These are phyloP conservation scores for Tuber microsphaerosporum DNA, from an alignment of 495 filamentous ascomycete species.

Conservation along the genomic window DNA sequence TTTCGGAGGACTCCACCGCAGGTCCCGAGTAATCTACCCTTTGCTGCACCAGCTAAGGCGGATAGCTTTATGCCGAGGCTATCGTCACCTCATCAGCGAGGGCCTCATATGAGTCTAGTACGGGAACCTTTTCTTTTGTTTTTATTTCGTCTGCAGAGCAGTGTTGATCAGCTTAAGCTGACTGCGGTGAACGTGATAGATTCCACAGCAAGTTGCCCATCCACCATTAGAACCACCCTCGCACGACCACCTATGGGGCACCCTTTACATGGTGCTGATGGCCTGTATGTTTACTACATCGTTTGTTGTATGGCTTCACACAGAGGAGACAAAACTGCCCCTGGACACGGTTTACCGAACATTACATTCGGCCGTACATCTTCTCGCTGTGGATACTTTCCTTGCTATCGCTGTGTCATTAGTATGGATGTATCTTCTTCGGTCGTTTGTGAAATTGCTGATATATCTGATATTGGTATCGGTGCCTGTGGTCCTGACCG, in stretches of 20 bases:
- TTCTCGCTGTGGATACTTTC: constrained; percentile 81
- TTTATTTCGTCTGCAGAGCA: constrained; percentile 9
- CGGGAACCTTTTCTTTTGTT: background rate
- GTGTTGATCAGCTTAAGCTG: constrained; percentile 26
- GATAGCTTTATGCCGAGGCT: constrained; percentile 47
- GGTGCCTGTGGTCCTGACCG: constrained; percentile 76
- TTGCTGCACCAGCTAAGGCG: constrained; percentile 36
- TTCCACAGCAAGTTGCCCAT: constrained; percentile 49
- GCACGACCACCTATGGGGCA: constrained; percentile 89
- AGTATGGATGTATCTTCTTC: constrained; percentile 80
- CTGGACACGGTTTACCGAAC: constrained; percentile 86
- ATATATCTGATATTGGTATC: constrained; percentile 71
- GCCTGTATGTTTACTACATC: constrained; percentile 79
- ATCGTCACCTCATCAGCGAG: constrained; percentile 28
- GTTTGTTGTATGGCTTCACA: constrained; percentile 81
- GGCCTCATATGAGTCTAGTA: constrained; percentile 34
- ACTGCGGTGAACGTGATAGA: constrained; percentile 33
- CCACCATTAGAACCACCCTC: constrained; percentile 48
- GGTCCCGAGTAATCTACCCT: constrained; percentile 38
- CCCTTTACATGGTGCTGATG: constrained; percentile 75
- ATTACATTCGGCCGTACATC: constrained; percentile 75
- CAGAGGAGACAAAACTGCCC: constrained; percentile 54
- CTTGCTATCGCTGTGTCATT: constrained; percentile 82
- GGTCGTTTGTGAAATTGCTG: constrained; percentile 73
- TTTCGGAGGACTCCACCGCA: constrained; percentile 56